Percentiles rank a stretch among this genome's conserved stretches.
Evolutionary conservation across 805 yeast genomes (phyloP).

Genomic region (Cyberlindnera maritima): DNA sequence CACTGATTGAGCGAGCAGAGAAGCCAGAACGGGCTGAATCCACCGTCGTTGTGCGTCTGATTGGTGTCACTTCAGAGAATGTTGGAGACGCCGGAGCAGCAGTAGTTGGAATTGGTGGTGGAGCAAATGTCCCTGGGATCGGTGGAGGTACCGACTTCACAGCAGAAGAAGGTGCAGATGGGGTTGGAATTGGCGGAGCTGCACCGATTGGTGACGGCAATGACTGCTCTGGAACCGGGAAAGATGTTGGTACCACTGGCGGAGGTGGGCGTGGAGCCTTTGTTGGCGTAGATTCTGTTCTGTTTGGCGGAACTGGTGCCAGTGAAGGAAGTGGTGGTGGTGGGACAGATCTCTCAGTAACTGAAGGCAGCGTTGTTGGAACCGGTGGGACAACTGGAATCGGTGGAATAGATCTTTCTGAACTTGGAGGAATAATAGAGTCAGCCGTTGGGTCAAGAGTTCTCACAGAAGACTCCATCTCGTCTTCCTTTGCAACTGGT

Average conservation of each 20-base stretch:
- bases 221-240: not conserved
- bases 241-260: slow-evolving; percentile 2
- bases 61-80: slow-evolving; percentile 7
- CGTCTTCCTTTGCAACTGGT: slow-evolving; percentile 22
- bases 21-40: slow-evolving; percentile 7
- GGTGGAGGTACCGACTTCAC: slow-evolving; percentile 18
- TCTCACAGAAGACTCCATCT: slow-evolving; percentile 6
- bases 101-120: slow-evolving; percentile 14
- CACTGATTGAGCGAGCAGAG: slow-evolving; percentile 4
- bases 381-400: slow-evolving; percentile 18
- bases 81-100: slow-evolving; percentile 8
- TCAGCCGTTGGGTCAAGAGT: slow-evolving; percentile 9
- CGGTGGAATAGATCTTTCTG: slow-evolving; percentile 11
- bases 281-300: not conserved
- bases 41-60: slow-evolving; percentile 6
- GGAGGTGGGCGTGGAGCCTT: slow-evolving; percentile 4
- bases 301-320: not conserved
- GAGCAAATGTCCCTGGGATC: slow-evolving; percentile 1
- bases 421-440: not conserved
- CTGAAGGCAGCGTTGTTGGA: slow-evolving; percentile 14
- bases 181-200: slow-evolving; percentile 6
- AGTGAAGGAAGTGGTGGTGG: slow-evolving; percentile 4
- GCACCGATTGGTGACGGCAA: not conserved
- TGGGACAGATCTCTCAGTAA: not conserved
- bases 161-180: not conserved